Percentiles rank a stretch among this genome's conserved stretches.
These are phyloP conservation scores for Sanghuangporus baumii DNA, from an alignment of 1,284 basidiomycete species.

Conservation along the genomic window DNA sequence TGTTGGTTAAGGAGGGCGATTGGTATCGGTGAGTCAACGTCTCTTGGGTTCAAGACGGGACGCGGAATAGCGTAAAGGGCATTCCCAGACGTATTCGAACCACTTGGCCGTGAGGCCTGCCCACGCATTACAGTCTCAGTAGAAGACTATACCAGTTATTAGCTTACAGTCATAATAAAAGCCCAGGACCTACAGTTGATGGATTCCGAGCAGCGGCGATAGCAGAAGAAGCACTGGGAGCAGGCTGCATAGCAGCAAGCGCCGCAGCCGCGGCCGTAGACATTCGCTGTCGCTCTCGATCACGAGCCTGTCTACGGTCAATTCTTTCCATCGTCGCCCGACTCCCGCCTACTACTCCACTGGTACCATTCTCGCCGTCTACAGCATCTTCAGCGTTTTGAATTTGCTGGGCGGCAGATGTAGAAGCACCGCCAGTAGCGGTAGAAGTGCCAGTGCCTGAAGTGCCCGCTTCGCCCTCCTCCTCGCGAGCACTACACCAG, in stretches of 20 bases:
- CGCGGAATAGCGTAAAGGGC: not conserved
- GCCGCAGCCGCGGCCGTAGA: constrained; percentile 3
- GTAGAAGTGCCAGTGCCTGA: not conserved
- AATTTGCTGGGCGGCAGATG: not conserved
- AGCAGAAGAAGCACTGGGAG: not conserved
- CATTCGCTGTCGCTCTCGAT: constrained; percentile 6
- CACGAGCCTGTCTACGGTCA: constrained; percentile 6
- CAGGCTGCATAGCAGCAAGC: not conserved
- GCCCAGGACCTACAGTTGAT: not conserved
- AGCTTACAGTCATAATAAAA: not conserved
- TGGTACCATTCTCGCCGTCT: not conserved
- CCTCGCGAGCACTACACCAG: constrained; percentile 77
- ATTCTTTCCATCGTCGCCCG: not conserved
- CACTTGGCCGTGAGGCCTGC: not conserved
- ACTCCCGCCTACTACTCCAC: not conserved
- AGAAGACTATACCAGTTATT: not conserved
- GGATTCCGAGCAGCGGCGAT: constrained; percentile 1
- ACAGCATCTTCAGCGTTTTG: not conserved
- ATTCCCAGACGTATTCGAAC: not conserved
- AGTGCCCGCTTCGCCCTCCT: constrained; percentile 43
- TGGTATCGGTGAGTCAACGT: not conserved
- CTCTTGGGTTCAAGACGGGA: not conserved
- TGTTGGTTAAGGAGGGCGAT: not conserved
- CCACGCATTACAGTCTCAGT: not conserved
- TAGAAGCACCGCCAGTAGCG: not conserved